phyloP scores from a whole-genome alignment of 2,329 filamentous ascomycete genomes.

The Berkeleyomyces rouxiae region DNA sequence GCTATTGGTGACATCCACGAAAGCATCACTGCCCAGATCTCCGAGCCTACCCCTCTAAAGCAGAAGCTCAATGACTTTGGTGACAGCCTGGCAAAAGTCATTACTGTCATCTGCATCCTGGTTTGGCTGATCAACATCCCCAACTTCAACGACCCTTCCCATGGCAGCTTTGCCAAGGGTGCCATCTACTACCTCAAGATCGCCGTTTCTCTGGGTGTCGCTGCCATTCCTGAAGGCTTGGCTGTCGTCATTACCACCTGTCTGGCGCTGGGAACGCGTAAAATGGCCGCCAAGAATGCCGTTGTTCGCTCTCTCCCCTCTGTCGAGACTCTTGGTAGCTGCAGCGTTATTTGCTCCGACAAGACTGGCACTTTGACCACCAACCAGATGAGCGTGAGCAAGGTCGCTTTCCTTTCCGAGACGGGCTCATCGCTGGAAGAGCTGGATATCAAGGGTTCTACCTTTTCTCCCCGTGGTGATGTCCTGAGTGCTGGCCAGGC shows the following conservation, averaged over 20 bases:
- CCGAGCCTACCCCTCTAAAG: conserved; percentile 89
- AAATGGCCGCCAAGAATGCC: conserved; percentile 97
- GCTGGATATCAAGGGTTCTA: conserved; percentile 80
- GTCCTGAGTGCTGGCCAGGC: conserved; percentile 53
- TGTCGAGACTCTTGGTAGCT: conserved; percentile 94
- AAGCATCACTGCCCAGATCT: conserved; percentile 95
- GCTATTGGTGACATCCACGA: conserved; percentile 98
- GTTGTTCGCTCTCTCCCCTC: conserved; percentile 92
- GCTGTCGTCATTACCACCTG: conserved; percentile 99
- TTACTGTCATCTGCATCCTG: conserved; percentile 86
- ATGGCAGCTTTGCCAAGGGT: conserved; percentile 87
- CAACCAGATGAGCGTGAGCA: conserved; percentile 98
- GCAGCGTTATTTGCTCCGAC: conserved; percentile 98
- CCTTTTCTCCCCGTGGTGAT: conserved; percentile 68
- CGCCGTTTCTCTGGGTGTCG: conserved; percentile 91
- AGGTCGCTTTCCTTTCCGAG: conserved; percentile 68
- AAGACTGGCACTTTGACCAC: conserved; percentile 97
- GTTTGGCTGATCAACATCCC: conserved; percentile 98
- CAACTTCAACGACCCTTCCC: conserved; percentile 88
- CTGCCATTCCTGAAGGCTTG: conserved; percentile 91
- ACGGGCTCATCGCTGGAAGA: conserved; percentile 62
- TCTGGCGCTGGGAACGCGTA: conserved; percentile 83
- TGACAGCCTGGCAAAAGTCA: conserved; percentile 90
- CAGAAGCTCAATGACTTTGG: conserved; percentile 98
- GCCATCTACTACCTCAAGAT: conserved; percentile 99